These are phyloP conservation scores for Delonix regia DNA, from an alignment of 306 rosid genomes.

Conservation along the genomic window DNA sequence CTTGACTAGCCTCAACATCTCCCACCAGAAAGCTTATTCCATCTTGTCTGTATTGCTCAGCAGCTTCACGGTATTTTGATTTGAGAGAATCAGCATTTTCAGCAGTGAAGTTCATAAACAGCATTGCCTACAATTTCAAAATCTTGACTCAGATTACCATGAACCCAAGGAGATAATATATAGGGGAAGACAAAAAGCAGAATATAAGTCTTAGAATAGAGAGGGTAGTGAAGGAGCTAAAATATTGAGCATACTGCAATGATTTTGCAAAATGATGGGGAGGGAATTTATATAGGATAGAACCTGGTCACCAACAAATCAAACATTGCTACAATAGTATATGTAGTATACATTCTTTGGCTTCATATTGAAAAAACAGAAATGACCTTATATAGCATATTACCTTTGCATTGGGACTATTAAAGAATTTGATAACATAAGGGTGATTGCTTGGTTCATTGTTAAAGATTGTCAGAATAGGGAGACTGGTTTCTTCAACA, in stretches of 20 bases:
- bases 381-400: not conserved
- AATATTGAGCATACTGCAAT: not conserved
- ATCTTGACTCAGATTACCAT: constrained; percentile 27
- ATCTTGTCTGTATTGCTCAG: constrained; percentile 64
- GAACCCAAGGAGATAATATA: not conserved
- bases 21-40: constrained; percentile 81
- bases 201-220: not conserved
- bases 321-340: not conserved
- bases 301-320: not conserved
- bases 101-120: constrained; percentile 75
- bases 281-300: not conserved
- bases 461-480: constrained; percentile 67
- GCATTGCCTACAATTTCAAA: constrained; percentile 70
- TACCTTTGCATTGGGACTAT: constrained; percentile 68
- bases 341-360: not conserved
- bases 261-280: not conserved
- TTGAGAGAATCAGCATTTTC: constrained; percentile 65
- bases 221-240: not conserved
- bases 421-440: constrained; percentile 71
- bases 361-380: constrained; percentile 6
- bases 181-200: not conserved
- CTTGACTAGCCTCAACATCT: constrained; percentile 71
- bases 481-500: constrained; percentile 64
- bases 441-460: constrained; percentile 74
- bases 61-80: constrained; percentile 71